Evolutionary conservation across 1,284 basidiomycete species (phyloP), one percentile per base, ranked within the genome.

Genomic region (Ustilago hordei): DNA sequence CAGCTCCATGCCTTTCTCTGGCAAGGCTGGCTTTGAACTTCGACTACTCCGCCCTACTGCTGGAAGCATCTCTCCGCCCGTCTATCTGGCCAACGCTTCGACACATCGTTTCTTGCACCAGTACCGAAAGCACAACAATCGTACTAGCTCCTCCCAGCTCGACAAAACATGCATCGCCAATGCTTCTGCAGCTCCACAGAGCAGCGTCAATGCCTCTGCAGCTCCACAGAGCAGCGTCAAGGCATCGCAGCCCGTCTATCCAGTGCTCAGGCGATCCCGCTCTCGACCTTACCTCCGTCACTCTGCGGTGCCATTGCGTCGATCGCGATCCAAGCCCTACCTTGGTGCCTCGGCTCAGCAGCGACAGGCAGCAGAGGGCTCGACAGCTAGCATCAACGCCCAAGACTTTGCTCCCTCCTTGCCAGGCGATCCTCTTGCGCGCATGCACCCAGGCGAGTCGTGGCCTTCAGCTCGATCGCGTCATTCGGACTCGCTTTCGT

Each of bases 1-100:
- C 55, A 63, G 57, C 57, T 64, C 56, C 8, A 43, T 48, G 48
- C 56, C 81, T 3, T 80, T 80, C 60, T 76, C 81, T 28, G 79
- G 74, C 56, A 61, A 64, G 23, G 67, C 80, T 15, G 56, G 68
- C 17, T 82, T 82, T 54, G 79, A 82, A 28, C 69, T 83, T 36
- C 54, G 75, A 8, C 60, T 78, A 35, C 60, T 83, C 13, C 76
- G 80, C 3, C 64, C 70, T n/a, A 69, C 69, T 6, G 8, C 41
- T 12, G 66, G 67, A 5, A 60, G 57, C 12, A 73, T 78, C 23
- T 58, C 59, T 23, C 55, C 56, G 31, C 74, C 78, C 0, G 23
- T 81, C 59, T 60, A 76, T 8, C 57, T 83, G 13, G 78, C 78
- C 60, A 75, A 68, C 31, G 75, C 80, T 19, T 68, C 74, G 15